Percentiles rank a stretch among this genome's conserved stretches.
Evolutionary conservation across 1,284 basidiomycete genomes (phyloP).

Genomic region (Boletus coffeatus): DNA sequence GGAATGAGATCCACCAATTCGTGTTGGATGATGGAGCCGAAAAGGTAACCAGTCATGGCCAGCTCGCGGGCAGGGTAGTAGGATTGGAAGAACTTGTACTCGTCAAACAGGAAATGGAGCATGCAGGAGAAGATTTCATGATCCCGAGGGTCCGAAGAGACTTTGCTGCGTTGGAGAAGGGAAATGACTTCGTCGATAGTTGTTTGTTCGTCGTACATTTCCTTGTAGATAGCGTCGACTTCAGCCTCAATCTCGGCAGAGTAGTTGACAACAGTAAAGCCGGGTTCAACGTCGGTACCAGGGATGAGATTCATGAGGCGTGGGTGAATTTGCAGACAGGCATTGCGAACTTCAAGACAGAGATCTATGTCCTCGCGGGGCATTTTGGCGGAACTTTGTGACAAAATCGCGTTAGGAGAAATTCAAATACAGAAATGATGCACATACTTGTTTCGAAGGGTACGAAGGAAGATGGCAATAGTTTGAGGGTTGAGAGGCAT

Average conservation of each 20-base stretch:
- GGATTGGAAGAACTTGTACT: constrained; percentile 99
- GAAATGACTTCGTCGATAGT: constrained; percentile 92
- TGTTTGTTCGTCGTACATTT: constrained; percentile 96
- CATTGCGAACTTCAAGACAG: constrained; percentile 90
- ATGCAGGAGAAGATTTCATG: constrained; percentile 99
- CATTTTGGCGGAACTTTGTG: constrained; percentile 57
- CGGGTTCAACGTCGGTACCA: constrained; percentile 85
- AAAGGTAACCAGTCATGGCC: constrained; percentile 93
- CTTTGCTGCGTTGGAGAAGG: constrained; percentile 82
- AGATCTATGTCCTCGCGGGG: constrained; percentile 78
- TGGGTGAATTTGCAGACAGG: constrained; percentile 93
- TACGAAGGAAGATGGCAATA: constrained; percentile 87
- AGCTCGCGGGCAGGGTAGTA: constrained; percentile 94
- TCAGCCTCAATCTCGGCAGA: constrained; percentile 86
- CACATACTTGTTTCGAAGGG: constrained; percentile 76
- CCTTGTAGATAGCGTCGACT: constrained; percentile 93
- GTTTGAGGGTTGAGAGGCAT: constrained; percentile 82
- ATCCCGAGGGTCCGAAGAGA: constrained; percentile 79
- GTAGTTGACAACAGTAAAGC: constrained; percentile 87
- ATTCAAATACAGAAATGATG: constrained; percentile 4
- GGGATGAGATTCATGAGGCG: constrained; percentile 95
- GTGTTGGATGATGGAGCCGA: constrained; percentile 94
- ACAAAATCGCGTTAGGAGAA: constrained; percentile 1
- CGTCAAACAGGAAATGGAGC: constrained; percentile 99
- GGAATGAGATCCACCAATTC: constrained; percentile 94